A percentile compares a stretch with the other conserved stretches of the same genome.
Conservation (phyloP, 768 basidiomycete species). For the Daedaleopsis nitida region DNA sequence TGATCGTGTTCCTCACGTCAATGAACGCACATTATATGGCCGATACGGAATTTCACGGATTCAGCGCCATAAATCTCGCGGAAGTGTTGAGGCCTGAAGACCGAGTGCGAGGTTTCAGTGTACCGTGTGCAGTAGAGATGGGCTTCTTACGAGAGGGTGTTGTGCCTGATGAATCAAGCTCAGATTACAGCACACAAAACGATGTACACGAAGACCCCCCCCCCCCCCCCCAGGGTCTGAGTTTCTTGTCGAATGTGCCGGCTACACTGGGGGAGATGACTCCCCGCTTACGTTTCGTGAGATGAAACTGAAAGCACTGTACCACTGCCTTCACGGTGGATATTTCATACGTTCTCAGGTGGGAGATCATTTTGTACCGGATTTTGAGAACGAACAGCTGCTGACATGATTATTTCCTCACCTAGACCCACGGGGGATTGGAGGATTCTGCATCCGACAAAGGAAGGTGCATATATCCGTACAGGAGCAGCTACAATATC, state of each 20-base stretch:
- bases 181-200: no score
- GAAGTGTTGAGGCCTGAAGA: no score
- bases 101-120: no score
- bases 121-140: no score
- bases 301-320: not conserved
- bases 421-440: slow-evolving; percentile 20
- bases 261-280: not conserved
- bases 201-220: no score
- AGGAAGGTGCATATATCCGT: not conserved
- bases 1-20: no score
- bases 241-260: not conserved
- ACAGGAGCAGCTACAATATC: not conserved
- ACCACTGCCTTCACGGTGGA: not conserved
- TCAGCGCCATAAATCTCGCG: no score
- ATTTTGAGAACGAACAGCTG: slow-evolving; percentile 7
- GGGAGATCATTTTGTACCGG: slow-evolving; percentile 2
- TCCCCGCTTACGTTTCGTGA: not conserved
- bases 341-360: not conserved
- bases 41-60: no score
- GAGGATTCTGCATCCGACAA: slow-evolving; percentile 4
- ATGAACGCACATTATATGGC: no score
- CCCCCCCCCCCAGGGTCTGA: no score
- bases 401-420: slow-evolving; percentile 17
- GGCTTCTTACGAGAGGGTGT: no score
- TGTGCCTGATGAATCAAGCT: no score